Base-by-base conservation (phyloP, 176 grass and related monocot species). In the Avena sativa region DNA sequence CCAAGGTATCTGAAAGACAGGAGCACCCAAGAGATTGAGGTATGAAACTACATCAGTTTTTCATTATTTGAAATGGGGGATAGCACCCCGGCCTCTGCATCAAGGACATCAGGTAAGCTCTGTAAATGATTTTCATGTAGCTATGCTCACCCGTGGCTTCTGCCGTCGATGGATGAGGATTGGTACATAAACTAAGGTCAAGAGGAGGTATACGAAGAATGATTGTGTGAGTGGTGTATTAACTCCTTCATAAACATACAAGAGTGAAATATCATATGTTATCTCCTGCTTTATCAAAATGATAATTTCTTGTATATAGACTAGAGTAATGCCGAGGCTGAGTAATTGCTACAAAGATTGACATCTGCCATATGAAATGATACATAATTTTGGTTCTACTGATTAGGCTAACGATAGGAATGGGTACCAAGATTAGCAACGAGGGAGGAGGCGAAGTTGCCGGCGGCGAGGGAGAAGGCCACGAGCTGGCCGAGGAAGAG, bases 211-310 rank as follows among this genome's bases (percentile, higher is more conserved):
- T 6, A 88, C 83, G 55, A 98, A 93, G 83, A 95, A 88, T 43
- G 93, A 89, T 17, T 98, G 95, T 16, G 96, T 88, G 53, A 98
- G 93, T 68, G 96, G 96, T 49, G 90, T 49, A 71, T 95, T 78
- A 84, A 79, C 74, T 56, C 91, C 96, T 98, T 64, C 89, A 88
- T 46, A 43, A 40, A 21, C 15, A 78, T 55, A 55, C 32, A 9
- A 19, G 32, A 40, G 15, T 15, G 32, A 81, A 12, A 25, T 26
- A 25, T 26, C 14, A 63, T 17, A 48, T 52, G 2, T 17, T 64
- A 40, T 63, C 12, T n/a, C 32, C 16, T 20, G 34, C 34, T 10
- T 20, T 40, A 69, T 19, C 25, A 2, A 38, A 40, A 11, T 9
- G 2, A 71, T 8, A 56, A 70, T 51, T 72, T 17, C 17, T 48